These are phyloP conservation scores for Puccinia novopanici DNA, from an alignment of 1,284 basidiomycete species.

Conservation along the genomic window DNA sequence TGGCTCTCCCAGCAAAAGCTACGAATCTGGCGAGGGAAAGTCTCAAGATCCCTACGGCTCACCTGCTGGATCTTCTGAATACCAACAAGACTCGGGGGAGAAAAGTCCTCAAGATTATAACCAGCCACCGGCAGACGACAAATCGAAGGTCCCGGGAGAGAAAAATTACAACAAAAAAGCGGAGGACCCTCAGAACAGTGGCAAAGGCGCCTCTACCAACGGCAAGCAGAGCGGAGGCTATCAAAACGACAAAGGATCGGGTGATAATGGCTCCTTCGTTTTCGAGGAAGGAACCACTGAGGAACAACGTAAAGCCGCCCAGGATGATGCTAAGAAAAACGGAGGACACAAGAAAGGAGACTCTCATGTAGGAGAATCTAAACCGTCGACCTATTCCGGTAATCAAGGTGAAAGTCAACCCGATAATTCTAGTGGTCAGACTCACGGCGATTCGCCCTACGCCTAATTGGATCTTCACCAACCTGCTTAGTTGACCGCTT, in stretches of 20 bases:
- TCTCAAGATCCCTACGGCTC: neutral
- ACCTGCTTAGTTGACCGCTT: neutral
- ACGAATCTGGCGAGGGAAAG: neutral
- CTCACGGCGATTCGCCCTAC: neutral
- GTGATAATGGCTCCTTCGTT: neutral
- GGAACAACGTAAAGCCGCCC: slow-evolving; percentile 21
- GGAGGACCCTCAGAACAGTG: neutral
- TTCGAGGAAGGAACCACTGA: slow-evolving; percentile 11
- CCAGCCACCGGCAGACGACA: neutral
- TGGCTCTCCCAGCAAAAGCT: neutral
- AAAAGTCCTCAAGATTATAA: neutral
- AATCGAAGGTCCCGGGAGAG: slow-evolving; percentile 2
- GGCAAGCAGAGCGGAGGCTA: neutral
- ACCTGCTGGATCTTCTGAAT: neutral
- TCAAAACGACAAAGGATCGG: neutral
- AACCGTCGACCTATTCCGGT: neutral
- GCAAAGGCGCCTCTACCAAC: neutral
- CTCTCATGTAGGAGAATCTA: neutral
- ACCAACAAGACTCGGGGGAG: neutral
- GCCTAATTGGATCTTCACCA: neutral
- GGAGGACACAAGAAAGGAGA: neutral
- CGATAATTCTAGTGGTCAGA: neutral
- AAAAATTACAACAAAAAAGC: neutral
- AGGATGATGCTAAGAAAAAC: neutral
- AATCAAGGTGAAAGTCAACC: neutral